Evolutionary conservation across 805 yeast genomes (phyloP), one percentile per base, ranked within the genome.

Genomic region (Barnettozyma vustinii): DNA sequence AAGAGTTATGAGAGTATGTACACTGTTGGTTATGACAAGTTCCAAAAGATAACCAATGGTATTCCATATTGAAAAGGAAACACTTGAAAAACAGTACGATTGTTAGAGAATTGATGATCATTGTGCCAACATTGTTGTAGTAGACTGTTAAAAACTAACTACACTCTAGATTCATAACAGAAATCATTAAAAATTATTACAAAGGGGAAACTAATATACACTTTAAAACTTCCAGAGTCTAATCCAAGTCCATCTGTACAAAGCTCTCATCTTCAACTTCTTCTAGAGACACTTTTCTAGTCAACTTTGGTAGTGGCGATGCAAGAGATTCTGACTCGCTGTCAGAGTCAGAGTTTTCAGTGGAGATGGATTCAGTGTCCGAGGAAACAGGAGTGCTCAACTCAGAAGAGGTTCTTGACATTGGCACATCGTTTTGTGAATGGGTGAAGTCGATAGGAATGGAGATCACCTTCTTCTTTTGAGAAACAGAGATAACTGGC

Each of bases 11-110:
- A 92, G 66, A 86, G 96, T 68, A 70, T 81, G 59, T 89, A 84
- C 61, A 94, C 99, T 33, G 87, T 84, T 62, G 98, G 97, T 19
- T 94, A 94, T 67, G 99, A 94, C 64, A 97, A 91, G 70, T 94
- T 94, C 81, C 99, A 94, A 69, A 76, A 96, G 60, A 66, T 94
- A 56, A 94, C 99, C 35, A 94, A 94, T 61, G 99, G 99, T 50
- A 94, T 94, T 65, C 99, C 99, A 16, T 92, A 91, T 62, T 91
- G 35, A 23, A 23, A 23, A 23, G 8, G 25, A 23, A 32, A n/a
- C 32, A 6, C 23, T 43, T 43, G 21, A 25, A 13, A 30, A 13
- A 30, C 33, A 30, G 33, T 30, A 15, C 16, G 5, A 7, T 15
- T 30, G 13, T 26, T 26, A 26, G 30, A 26, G 13, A 26, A 26